Evolutionary conservation across 208 protist genomes (phyloP).

Genomic region (Sergeia podlipaevii): DNA sequence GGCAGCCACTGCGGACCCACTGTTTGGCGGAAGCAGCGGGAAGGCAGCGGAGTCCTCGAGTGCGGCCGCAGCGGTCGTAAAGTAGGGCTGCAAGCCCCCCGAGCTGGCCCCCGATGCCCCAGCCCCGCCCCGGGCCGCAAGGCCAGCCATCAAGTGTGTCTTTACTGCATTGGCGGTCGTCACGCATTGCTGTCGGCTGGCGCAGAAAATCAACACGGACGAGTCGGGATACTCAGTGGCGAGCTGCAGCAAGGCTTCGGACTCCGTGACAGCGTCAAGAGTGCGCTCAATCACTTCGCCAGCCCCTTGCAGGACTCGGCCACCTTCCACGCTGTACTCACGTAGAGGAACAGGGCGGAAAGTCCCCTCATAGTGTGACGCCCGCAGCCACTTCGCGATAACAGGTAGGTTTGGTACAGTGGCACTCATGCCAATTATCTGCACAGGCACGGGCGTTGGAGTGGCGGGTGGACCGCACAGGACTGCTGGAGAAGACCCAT

Average conservation of each 20-base stretch:
- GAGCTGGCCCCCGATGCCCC: not conserved
- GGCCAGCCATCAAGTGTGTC: conserved; percentile 11
- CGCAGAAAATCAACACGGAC: conserved; percentile 85
- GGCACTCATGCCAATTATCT: conserved; percentile 93
- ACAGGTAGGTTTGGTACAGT: conserved; percentile 86
- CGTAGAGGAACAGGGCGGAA: conserved; percentile 80
- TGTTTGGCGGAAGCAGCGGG: conserved; percentile 13
- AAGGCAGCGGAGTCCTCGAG: not conserved
- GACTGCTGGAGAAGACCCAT: not conserved
- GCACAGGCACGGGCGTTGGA: conserved; percentile 20
- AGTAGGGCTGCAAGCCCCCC: not conserved
- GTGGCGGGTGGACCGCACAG: not conserved
- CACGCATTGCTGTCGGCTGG: conserved; percentile 70
- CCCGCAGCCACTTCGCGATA: conserved; percentile 81
- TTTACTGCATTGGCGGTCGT: conserved; percentile 65
- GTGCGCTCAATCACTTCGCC: conserved; percentile 37
- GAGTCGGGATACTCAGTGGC: conserved; percentile 55
- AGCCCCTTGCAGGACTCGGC: conserved; percentile 43
- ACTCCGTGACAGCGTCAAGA: conserved; percentile 22
- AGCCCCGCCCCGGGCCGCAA: not conserved
- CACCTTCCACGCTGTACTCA: conserved; percentile 65
- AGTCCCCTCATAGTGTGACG: conserved; percentile 56
- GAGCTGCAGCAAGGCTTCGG: conserved; percentile 47
- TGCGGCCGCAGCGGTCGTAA: not conserved
- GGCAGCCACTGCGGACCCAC: conserved; percentile 12